Percentiles rank a stretch among this genome's conserved stretches.
These are phyloP conservation scores for Penicillium subrubescens DNA, from an alignment of 495 filamentous ascomycete genomes.

Conservation along the genomic window DNA sequence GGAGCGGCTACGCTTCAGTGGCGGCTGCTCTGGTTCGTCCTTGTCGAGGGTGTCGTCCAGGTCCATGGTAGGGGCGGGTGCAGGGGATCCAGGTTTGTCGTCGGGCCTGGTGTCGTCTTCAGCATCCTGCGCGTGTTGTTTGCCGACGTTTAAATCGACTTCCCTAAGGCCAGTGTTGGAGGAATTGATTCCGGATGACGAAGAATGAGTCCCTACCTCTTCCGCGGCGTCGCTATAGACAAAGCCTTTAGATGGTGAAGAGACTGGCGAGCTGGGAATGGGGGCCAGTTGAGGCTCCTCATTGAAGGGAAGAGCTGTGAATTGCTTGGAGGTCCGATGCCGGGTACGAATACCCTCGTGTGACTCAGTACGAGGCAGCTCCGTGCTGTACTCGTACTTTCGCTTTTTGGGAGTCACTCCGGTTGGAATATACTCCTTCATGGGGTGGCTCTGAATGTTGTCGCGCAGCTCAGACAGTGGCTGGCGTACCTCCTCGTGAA, in stretches of 20 bases:
- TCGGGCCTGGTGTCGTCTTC: conserved; percentile 12
- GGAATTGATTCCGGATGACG: conserved; percentile 37
- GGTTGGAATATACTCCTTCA: conserved; percentile 80
- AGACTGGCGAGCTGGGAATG: conserved; percentile 27
- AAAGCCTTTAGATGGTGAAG: conserved; percentile 41
- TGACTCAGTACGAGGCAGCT: conserved; percentile 72
- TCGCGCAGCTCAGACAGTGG: conserved; percentile 70
- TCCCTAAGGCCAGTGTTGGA: conserved; percentile 57
- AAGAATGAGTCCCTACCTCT: conserved; percentile 44
- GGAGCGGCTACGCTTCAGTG: conserved; percentile 57
- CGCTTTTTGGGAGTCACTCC: conserved; percentile 82
- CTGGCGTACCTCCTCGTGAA: conserved; percentile 61
- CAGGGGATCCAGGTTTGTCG: conserved; percentile 25
- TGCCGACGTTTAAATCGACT: conserved; percentile 56
- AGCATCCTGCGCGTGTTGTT: conserved; percentile 34
- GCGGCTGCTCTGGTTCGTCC: conserved; percentile 48
- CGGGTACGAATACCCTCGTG: conserved; percentile 68
- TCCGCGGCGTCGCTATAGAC: conserved; percentile 49
- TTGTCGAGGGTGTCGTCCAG: conserved; percentile 27
- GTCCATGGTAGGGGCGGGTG: conserved; percentile 20
- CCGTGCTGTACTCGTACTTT: conserved; percentile 72
- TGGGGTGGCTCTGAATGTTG: conserved; percentile 57
- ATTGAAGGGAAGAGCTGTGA: conserved; percentile 38
- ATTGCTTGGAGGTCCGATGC: conserved; percentile 49
- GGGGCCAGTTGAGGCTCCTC: conserved; percentile 30